Conservation (phyloP, 352 stramenopile genomes). For the Pythium aphanidermatum region DNA sequence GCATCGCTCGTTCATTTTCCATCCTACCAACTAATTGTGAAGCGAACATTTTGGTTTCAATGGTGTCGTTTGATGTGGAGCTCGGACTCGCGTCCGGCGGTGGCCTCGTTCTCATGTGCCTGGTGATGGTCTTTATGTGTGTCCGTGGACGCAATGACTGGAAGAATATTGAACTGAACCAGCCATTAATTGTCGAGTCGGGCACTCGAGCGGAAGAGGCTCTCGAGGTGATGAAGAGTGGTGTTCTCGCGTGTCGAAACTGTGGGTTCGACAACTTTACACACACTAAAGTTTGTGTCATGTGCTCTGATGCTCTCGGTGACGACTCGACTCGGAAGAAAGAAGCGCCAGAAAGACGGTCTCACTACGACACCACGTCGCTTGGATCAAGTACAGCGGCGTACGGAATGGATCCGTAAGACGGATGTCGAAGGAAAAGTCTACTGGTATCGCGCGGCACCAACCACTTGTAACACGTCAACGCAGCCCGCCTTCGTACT, state of each 20-base stretch:
- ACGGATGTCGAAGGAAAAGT: slow-evolving; percentile 16
- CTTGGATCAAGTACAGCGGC: background rate
- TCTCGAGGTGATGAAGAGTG: background rate
- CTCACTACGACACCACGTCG: background rate
- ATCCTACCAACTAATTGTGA: too few species aligned
- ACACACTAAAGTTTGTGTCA: slow-evolving; percentile 2
- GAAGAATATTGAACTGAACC: slow-evolving; percentile 8
- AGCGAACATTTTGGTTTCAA: too few species aligned
- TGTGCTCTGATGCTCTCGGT: slow-evolving; percentile 3
- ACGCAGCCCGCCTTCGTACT: background rate
- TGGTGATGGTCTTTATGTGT: background rate
- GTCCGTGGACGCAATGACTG: slow-evolving; percentile 4
- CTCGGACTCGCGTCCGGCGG: too few species aligned
- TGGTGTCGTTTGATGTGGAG: too few species aligned
- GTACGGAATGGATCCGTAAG: slow-evolving; percentile 20
- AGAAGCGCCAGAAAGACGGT: slow-evolving; percentile 4
- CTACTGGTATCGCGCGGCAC: slow-evolving; percentile 16
- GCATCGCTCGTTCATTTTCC: too few species aligned
- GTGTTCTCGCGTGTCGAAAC: background rate
- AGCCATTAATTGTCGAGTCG: slow-evolving; percentile 4
- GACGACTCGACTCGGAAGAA: slow-evolving; percentile 6
- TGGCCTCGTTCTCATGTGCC: background rate
- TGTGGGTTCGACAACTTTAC: slow-evolving; percentile 13
- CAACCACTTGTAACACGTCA: background rate
- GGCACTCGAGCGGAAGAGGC: slow-evolving; percentile 1